phyloP scores from a whole-genome alignment of 2,329 filamentous ascomycete genomes.

The Xylaria sp. region DNA sequence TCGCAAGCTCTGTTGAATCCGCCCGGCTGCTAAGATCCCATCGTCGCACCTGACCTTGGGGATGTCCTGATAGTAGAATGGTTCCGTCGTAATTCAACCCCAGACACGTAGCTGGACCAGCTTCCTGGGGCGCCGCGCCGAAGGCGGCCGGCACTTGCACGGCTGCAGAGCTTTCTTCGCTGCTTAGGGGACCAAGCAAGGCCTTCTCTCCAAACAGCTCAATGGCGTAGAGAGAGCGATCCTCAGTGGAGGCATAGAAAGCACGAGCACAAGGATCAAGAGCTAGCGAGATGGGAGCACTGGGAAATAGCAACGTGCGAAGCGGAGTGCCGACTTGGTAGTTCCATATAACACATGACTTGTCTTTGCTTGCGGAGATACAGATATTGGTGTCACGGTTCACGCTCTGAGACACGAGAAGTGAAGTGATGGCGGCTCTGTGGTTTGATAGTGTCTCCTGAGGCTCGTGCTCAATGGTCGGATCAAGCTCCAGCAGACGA shows the following conservation, averaged over 20 bases:
- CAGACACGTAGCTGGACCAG: constrained; percentile 74
- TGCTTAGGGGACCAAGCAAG: constrained; percentile 63
- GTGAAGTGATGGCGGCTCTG: constrained; percentile 75
- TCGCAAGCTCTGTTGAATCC: constrained; percentile 73
- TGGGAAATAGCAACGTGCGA: constrained; percentile 83
- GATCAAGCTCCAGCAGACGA: constrained; percentile 72
- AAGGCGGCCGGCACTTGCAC: constrained; percentile 66
- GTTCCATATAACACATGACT: constrained; percentile 93
- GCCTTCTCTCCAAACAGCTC: constrained; percentile 73
- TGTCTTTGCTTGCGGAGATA: constrained; percentile 85
- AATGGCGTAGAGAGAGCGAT: constrained; percentile 82
- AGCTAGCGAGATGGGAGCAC: constrained; percentile 75
- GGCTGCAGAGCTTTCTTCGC: constrained; percentile 66
- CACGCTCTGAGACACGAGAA: constrained; percentile 72
- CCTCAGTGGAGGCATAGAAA: constrained; percentile 82
- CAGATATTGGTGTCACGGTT: constrained; percentile 80
- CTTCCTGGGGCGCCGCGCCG: constrained; percentile 69
- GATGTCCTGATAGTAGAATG: constrained; percentile 81
- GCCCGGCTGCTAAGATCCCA: constrained; percentile 83
- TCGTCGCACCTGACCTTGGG: constrained; percentile 78
- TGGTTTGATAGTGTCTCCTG: constrained; percentile 82
- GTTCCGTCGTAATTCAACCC: constrained; percentile 85
- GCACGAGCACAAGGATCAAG: constrained; percentile 87
- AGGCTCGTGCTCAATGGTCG: constrained; percentile 71
- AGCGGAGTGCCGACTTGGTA: constrained; percentile 81